Conservation (phyloP, 306 rosid genomes). For the Vigna angularis region DNA sequence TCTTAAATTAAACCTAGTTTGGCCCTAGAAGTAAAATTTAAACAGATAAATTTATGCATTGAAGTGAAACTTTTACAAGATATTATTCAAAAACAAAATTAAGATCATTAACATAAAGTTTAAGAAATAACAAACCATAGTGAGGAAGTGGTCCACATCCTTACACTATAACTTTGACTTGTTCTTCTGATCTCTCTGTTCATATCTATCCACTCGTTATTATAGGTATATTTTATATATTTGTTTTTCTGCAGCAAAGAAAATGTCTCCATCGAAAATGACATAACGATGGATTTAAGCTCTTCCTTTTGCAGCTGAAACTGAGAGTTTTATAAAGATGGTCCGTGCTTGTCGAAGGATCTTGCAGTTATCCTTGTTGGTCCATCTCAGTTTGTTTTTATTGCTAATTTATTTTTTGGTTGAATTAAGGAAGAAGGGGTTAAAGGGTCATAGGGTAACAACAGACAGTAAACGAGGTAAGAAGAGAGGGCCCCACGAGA, state of each 20-base stretch:
- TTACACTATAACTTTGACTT: slow-evolving; percentile 12
- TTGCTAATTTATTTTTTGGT: slow-evolving; percentile 3
- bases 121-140: not conserved
- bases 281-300: not conserved
- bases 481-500: slow-evolving; percentile 13
- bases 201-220: not conserved
- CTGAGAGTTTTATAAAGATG: not conserved
- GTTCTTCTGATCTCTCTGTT: not conserved
- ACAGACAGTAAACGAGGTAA: not conserved
- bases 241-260: not conserved
- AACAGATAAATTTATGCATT: not conserved
- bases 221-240: not conserved
- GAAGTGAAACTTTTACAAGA: not conserved
- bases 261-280: slow-evolving; percentile 32
- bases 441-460: not conserved
- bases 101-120: not conserved
- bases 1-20: not conserved
- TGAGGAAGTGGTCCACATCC: not conserved
- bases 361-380: not conserved
- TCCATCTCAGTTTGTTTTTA: not conserved
- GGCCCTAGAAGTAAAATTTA: not conserved
- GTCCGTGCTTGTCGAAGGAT: not conserved
- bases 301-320: slow-evolving; percentile 3
- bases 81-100: not conserved
- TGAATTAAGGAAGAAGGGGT: not conserved